Evolutionary conservation across 192 early-diverging fungal species (phyloP).

Genomic region (Rhizoclosmatium sp.): DNA sequence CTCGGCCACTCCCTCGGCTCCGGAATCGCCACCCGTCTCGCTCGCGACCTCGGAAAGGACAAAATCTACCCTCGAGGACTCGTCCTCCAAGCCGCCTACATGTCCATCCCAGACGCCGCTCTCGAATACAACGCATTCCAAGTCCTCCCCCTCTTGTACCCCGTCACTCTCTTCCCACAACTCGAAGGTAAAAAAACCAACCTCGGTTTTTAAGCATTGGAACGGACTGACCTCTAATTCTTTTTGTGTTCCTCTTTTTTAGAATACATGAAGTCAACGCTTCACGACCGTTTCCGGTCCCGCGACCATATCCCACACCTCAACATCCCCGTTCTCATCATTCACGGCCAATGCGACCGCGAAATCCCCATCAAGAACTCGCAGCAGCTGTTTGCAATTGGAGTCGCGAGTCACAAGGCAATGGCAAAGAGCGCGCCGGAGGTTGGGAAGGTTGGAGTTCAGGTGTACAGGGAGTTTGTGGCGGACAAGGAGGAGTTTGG

Average conservation of each 20-base stretch:
- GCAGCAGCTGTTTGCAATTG: conserved; percentile 31
- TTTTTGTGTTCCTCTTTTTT: conserved; percentile 1
- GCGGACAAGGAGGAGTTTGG: conserved; percentile 3
- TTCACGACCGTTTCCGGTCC: conserved; percentile 51
- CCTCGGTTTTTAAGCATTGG: background rate
- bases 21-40: conserved; percentile 48
- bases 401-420: conserved; percentile 18
- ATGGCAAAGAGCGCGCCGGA: background rate
- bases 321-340: conserved; percentile 49
- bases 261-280: conserved; percentile 41
- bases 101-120: conserved; percentile 55
- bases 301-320: conserved; percentile 39
- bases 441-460: conserved; percentile 8
- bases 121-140: conserved; percentile 45
- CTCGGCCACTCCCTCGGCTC: conserved; percentile 58
- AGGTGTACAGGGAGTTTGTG: conserved; percentile 18
- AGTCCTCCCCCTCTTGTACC: conserved; percentile 12
- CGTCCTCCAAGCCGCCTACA: conserved; percentile 54
- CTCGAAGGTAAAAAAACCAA: conserved; percentile 18
- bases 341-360: conserved; percentile 54
- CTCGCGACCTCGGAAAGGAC: conserved; percentile 38
- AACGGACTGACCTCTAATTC: background rate
- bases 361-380: conserved; percentile 50
- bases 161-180: conserved; percentile 21
- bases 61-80: conserved; percentile 46